Evolutionary conservation across 257 asterid species (phyloP), one percentile per base, ranked within the genome.

Genomic region (Ophiorrhiza pumila): DNA sequence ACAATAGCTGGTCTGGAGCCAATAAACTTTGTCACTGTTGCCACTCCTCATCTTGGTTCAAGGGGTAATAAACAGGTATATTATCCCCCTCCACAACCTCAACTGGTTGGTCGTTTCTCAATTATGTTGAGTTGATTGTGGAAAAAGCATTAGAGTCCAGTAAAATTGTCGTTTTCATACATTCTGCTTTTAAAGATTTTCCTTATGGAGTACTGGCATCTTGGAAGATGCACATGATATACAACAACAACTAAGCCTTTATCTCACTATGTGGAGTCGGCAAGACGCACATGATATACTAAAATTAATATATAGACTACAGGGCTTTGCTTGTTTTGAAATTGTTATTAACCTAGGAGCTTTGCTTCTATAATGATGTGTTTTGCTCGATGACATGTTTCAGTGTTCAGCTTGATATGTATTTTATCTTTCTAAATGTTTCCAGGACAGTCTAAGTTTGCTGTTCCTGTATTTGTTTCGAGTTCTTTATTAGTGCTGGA

Each of bases 31-130:
- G 80, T 92, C 56, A 92, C 96, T 25, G 96, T 88, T 74, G 99
- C 99, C 71, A 89, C 96, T 79, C 99, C 99, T 71, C 99, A 95
- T 87, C 97, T 95, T 79, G 99, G 98, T 79, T 95, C 99, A 34
- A 87, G 97, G 86, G 99, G 99, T 63, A 84, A 95, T 80, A 89
- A 87, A 86, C 99, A 95, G 97, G 99, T 95, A 80, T 49, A 35
- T 56, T 25, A 55, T 77, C 57, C 31, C 12, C 34, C n/a, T 64
- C n/a, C 34, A 14, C 20, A 35, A 41, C 41, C n/a, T 5, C 14
- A 27, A 29, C 25, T 52, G 37, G 27, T 71, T 65, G 52, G 25
- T 17, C 18, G 63, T 41, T 58, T 55, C 39, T 15, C 3, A 18
- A 52, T 42, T 37, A 74, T 79, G 41, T 71, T 69, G 65, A 60